Conservation (phyloP, 495 filamentous ascomycete species). For the Extremus antarcticus region DNA sequence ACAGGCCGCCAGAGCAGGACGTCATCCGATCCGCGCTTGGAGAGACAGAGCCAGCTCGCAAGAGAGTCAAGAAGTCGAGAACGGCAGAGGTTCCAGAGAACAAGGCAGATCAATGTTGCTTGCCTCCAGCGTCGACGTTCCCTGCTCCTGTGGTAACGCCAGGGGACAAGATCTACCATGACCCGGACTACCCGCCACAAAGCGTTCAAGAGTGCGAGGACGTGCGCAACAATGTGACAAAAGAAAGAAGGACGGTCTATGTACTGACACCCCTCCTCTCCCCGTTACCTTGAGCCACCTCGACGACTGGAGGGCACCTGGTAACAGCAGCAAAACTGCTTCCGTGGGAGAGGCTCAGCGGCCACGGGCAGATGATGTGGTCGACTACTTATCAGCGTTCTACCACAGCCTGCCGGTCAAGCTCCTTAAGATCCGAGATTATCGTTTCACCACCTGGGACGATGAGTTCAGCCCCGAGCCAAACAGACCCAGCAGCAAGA, state of each 20-base stretch:
- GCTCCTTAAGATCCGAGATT: slow-evolving; percentile 22
- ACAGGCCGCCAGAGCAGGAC: background rate
- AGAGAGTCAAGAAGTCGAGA: background rate
- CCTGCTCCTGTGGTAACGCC: slow-evolving; percentile 53
- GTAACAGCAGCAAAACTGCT: background rate
- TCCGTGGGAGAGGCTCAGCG: background rate
- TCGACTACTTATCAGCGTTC: slow-evolving; percentile 48
- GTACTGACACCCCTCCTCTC: slow-evolving; percentile 37
- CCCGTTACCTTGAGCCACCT: slow-evolving; percentile 28
- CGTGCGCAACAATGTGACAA: slow-evolving; percentile 44
- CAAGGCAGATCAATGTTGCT: background rate
- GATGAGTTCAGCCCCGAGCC: slow-evolving; percentile 12
- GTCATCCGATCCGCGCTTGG: background rate
- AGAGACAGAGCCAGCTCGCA: background rate
- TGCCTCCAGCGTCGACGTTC: slow-evolving; percentile 30
- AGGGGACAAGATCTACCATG: slow-evolving; percentile 45
- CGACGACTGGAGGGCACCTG: slow-evolving; percentile 30
- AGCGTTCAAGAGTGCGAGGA: slow-evolving; percentile 45
- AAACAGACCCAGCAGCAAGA: background rate
- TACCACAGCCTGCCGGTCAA: slow-evolving; percentile 49
- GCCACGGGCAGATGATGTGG: slow-evolving; percentile 31
- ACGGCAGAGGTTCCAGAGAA: background rate
- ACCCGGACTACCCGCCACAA: slow-evolving; percentile 46
- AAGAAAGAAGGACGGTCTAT: slow-evolving; percentile 42
- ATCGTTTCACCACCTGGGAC: slow-evolving; percentile 41